Evolutionary conservation across 1,284 basidiomycete species (phyloP), one percentile per base, ranked within the genome.

Genomic region (Stereum hirsutum): DNA sequence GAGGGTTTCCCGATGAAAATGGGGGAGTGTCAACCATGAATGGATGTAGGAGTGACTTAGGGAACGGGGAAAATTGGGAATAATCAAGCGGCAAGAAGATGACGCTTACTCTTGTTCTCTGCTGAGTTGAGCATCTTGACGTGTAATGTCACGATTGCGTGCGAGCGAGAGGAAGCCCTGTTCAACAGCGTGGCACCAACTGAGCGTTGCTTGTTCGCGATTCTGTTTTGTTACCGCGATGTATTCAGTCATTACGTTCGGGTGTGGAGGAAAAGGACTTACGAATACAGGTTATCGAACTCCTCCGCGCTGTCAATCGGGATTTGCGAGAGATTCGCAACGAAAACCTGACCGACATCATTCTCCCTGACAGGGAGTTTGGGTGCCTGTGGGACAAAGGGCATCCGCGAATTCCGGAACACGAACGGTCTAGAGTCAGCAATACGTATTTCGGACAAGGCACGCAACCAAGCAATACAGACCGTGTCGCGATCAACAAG

Each of bases 181-280:
- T 92, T 92, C 44, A 91, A 68, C 47, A 83, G 83, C 1, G 89
- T 92, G 4, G 84, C 70, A n/a, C 83, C 86, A 15, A 84, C 83
- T n/a, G 83, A 87, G 27, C 88, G 81, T 45, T 78, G 75, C 47
- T 78, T 76, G 15, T 76, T 78, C 30, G 85, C 84, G 17, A 11
- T 15, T 11, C 37, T 39, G 37, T n/a, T n/a, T n/a, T n/a, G n/a
- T n/a, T n/a, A n/a, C n/a, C n/a, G n/a, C n/a, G n/a, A n/a, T n/a
- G n/a, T n/a, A n/a, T n/a, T n/a, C n/a, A n/a, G n/a, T n/a, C 21
- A 36, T 19, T 5, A 12, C 19, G 7, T 8, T 8, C 10, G 19
- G 17, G 7, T 35, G 33, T 19, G 21, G 35, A 36, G 15, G 5
- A 21, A 36, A 17, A 36, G 12, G 35, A 36, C 15, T 21, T 15